Evolutionary conservation across 805 yeast genomes (phyloP).

Genomic region (Spathaspora passalidarum): DNA sequence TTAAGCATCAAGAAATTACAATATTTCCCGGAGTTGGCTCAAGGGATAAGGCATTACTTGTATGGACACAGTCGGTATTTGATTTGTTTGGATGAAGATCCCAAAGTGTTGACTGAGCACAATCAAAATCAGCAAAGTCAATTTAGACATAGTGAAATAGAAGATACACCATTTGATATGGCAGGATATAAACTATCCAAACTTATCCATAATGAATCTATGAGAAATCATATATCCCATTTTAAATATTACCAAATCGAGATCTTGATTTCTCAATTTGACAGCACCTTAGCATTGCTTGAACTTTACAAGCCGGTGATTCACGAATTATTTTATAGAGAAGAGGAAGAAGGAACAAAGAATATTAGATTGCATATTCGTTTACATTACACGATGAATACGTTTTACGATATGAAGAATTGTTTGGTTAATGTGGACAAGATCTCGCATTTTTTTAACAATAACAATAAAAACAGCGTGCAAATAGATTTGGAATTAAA

Average conservation of each 20-base stretch:
- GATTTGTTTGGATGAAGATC: constrained; percentile 4
- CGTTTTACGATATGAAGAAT: constrained; percentile 10
- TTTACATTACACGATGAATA: constrained; percentile 8
- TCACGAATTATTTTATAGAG: constrained; percentile 2
- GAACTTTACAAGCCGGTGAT: constrained; percentile 3
- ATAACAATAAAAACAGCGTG: constrained; percentile 3
- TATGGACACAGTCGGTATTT: constrained; percentile 2
- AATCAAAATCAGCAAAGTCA: not conserved
- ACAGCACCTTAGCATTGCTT: constrained; percentile 1
- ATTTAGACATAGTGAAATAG: not conserved
- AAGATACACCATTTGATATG: not conserved
- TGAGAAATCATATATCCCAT: constrained; percentile 3
- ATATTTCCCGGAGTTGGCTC: not conserved
- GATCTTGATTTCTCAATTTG: constrained; percentile 6
- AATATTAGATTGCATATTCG: constrained; percentile 7
- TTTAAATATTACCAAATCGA: constrained; percentile 7
- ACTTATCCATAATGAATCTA: not conserved
- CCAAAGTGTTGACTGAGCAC: not conserved
- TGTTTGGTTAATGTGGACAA: constrained; percentile 9
- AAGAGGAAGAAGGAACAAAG: not conserved
- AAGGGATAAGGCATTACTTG: not conserved
- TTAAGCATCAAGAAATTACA: constrained; percentile 6
- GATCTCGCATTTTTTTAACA: constrained; percentile 6
- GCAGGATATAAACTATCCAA: not conserved
- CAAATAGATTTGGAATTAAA: constrained; percentile 7